Conservation (phyloP, 2,329 filamentous ascomycete genomes). For the Alternaria panax region DNA sequence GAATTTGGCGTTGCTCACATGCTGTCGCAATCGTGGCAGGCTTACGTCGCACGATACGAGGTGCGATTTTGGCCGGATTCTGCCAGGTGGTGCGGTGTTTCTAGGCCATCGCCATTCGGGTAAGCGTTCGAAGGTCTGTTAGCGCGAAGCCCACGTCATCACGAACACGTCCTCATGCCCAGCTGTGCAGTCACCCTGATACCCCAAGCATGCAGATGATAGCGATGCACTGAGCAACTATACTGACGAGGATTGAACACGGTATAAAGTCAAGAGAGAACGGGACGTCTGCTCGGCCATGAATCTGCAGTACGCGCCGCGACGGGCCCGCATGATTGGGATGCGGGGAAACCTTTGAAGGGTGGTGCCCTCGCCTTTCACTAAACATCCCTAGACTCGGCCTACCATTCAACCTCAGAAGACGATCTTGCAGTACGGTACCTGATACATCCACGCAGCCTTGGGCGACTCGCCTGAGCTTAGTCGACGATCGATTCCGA, state of each 20-base stretch:
- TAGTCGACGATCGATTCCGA: constrained; percentile 9
- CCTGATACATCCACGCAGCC: not conserved
- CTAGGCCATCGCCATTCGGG: not conserved
- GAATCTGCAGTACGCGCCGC: not conserved
- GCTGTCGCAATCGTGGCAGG: not conserved
- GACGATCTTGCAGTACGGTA: not conserved
- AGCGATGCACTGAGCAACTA: not conserved
- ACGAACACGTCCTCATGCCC: not conserved
- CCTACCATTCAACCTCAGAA: not conserved
- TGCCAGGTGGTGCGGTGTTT: not conserved
- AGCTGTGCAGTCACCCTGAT: not conserved
- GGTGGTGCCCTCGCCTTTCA: not conserved
- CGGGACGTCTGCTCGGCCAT: not conserved
- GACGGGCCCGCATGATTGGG: not conserved
- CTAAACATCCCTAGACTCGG: not conserved
- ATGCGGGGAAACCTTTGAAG: not conserved
- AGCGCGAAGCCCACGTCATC: constrained; percentile 1
- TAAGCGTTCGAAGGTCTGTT: not conserved
- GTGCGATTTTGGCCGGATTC: constrained; percentile 1
- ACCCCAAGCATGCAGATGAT: not conserved
- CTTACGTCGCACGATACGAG: not conserved
- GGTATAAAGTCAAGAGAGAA: not conserved
- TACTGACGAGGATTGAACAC: not conserved
- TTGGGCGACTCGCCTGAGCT: constrained; percentile 2
- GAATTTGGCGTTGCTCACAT: not conserved